These are phyloP conservation scores for Haemoproteus tartakovskyi DNA, from an alignment of 169 alveolate genomes.

Conservation along the genomic window DNA sequence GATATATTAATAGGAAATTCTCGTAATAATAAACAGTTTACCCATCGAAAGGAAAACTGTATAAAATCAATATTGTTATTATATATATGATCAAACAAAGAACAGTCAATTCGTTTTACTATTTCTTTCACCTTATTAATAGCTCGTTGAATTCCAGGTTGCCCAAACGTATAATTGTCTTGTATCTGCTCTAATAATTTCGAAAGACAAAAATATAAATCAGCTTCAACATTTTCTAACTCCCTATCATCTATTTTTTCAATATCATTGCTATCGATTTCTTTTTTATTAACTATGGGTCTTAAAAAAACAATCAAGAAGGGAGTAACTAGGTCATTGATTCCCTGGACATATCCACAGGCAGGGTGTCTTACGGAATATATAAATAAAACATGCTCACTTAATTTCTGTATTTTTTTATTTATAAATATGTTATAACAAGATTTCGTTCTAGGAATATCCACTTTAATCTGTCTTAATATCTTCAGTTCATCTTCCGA, in stretches of 20 bases:
- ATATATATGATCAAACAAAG: slow-evolving; percentile 81
- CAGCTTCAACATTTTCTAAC: slow-evolving; percentile 87
- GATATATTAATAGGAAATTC: slow-evolving; percentile 76
- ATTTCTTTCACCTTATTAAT: slow-evolving; percentile 86
- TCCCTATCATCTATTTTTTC: slow-evolving; percentile 68
- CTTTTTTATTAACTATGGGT: slow-evolving; percentile 66
- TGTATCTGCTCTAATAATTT: slow-evolving; percentile 87
- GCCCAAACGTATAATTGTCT: slow-evolving; percentile 90
- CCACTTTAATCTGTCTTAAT: slow-evolving; percentile 84
- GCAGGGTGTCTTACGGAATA: slow-evolving; percentile 94
- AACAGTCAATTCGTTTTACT: slow-evolving; percentile 86
- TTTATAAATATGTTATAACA: slow-evolving; percentile 79
- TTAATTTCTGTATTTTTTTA: slow-evolving; percentile 79
- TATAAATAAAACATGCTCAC: slow-evolving; percentile 88
- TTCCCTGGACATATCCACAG: slow-evolving; percentile 93
- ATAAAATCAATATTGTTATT: slow-evolving; percentile 80
- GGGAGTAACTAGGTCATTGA: slow-evolving; percentile 87
- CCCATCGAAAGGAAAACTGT: slow-evolving; percentile 91
- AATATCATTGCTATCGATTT: slow-evolving; percentile 70
- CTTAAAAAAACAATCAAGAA: slow-evolving; percentile 74
- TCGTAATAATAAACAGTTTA: slow-evolving; percentile 84
- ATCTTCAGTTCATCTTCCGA: slow-evolving; percentile 54
- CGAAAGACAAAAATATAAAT: slow-evolving; percentile 88
- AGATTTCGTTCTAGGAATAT: slow-evolving; percentile 88
- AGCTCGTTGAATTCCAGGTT: slow-evolving; percentile 92